phyloP scores from a whole-genome alignment of 768 basidiomycete genomes.

The Leccinum longicurvipes region DNA sequence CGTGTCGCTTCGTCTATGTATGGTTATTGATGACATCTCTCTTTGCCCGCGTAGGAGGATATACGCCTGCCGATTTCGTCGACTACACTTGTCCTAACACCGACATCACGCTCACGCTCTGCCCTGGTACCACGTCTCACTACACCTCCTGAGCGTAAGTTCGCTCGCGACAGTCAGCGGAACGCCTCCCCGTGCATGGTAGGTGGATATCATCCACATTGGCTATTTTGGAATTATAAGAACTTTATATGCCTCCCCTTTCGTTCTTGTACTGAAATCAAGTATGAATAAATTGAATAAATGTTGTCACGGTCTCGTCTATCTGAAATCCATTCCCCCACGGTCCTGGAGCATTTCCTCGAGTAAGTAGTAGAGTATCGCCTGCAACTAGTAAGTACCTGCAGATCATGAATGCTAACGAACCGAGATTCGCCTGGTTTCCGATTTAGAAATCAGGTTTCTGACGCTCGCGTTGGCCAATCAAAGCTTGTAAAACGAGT shows the following conservation, averaged over 20 bases:
- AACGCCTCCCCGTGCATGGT: not conserved
- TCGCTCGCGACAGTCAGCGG: not conserved
- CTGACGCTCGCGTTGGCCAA: not conserved
- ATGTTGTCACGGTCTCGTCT: not conserved
- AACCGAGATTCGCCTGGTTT: not conserved
- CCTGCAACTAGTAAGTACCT: not conserved
- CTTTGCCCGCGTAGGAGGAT: slow-evolving; percentile 23
- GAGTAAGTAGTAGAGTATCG: not conserved
- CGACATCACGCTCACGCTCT: slow-evolving; percentile 29
- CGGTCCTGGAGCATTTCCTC: not conserved
- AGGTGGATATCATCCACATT: not conserved
- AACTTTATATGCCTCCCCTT: not conserved
- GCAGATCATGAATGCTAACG: not conserved
- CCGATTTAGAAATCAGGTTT: not conserved
- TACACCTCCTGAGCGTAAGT: not conserved
- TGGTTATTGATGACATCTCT: not conserved
- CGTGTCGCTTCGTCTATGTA: not conserved
- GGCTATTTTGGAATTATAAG: not conserved
- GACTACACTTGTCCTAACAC: slow-evolving; percentile 28
- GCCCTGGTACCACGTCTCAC: slow-evolving; percentile 12
- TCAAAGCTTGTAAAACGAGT: not conserved
- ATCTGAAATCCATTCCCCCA: not conserved
- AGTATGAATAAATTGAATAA: not conserved
- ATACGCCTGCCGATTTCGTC: slow-evolving; percentile 27
- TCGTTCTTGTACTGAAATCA: not conserved